Base-by-base conservation (phyloP, 2,329 filamentous ascomycete genomes). In the Botryotinia globosa region DNA sequence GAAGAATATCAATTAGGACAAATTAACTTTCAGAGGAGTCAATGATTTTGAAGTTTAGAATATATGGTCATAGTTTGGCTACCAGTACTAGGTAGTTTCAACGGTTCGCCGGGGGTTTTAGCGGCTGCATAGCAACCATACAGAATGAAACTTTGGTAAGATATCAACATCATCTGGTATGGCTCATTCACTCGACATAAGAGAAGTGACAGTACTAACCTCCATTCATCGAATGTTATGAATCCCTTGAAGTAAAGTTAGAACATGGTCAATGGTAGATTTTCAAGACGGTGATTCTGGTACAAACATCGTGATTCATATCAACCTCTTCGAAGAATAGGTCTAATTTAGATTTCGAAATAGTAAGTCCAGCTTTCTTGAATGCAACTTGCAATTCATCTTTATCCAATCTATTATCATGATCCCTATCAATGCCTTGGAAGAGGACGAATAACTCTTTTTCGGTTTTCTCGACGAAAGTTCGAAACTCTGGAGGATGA, bases 151-250 rank as follows among this genome's bases (percentile, higher is more conserved):
- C 4, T 7, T 56, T 68, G 37, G 48, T 18, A 32, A 32, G 25
- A 16, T 29, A 67, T 29, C 64, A 54, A 54, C 25, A 42, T 67
- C 14, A 32, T 67, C 34, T 56, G 64, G 12, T 39, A 18, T 34
- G 14, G 10, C 42, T 54, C 22, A 56, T 56, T 56, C 25, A 44
- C 25, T 68, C 37, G n/a, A 56, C 8, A n/a, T 68, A 56, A 29
- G 16, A 68, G 25, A 68, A 63, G 39, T 70, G 32, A 42, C 6
- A 42, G 37, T 9, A 68, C 91, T 83, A 89, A 98, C 95, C 95
- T 91, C 96, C 96, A 98, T 87, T 99, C 96, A 77, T 94, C 90
- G 83, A 97, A 98, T 75, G 87, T 94, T 77, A 98, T 97, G 75
- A 86, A 85, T 3, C 80, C 80, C 78, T 85, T 89, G 56, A 45